Percentiles rank a stretch among this genome's conserved stretches.
Conservation (phyloP, 345 rosid species). For the Bruguiera gymnorhiza region DNA sequence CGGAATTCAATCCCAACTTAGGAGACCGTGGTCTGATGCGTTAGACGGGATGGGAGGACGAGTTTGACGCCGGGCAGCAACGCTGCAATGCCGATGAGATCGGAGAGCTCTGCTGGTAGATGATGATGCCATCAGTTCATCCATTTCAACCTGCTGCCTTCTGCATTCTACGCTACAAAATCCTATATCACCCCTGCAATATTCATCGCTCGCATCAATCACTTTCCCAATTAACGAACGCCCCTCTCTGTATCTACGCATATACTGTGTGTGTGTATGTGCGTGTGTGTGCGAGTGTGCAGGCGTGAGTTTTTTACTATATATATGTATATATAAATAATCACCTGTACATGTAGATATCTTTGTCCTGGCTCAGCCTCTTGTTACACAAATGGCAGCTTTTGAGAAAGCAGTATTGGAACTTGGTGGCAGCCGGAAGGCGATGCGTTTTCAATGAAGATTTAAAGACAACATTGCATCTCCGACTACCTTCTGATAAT, state of each 20-base stretch:
- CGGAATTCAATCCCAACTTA: too few species aligned
- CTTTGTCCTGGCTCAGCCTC: constrained; percentile 49
- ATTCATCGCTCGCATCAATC: not conserved
- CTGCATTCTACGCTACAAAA: constrained; percentile 78
- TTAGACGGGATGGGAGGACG: too few species aligned
- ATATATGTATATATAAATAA: too few species aligned
- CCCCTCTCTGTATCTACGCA: too few species aligned
- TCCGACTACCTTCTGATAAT: constrained; percentile 12
- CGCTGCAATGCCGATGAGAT: constrained; percentile 37
- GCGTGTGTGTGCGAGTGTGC: too few species aligned
- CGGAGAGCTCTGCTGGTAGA: constrained; percentile 34
- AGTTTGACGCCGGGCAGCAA: constrained; percentile 18
- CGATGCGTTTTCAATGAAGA: constrained; percentile 24
- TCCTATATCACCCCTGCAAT: constrained; percentile 71
- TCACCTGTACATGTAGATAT: constrained; percentile 86
- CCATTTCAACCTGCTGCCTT: constrained; percentile 53
- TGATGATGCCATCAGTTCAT: constrained; percentile 57
- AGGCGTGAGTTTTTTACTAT: too few species aligned
- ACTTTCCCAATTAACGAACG: too few species aligned
- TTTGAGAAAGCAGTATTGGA: constrained; percentile 45
- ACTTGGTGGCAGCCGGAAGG: not conserved
- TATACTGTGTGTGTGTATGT: too few species aligned
- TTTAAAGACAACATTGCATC: constrained; percentile 44
- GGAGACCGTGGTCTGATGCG: too few species aligned
- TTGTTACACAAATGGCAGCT: constrained; percentile 56